Conservation (phyloP, 2,329 filamentous ascomycete species). For the Aureobasidium sp. region DNA sequence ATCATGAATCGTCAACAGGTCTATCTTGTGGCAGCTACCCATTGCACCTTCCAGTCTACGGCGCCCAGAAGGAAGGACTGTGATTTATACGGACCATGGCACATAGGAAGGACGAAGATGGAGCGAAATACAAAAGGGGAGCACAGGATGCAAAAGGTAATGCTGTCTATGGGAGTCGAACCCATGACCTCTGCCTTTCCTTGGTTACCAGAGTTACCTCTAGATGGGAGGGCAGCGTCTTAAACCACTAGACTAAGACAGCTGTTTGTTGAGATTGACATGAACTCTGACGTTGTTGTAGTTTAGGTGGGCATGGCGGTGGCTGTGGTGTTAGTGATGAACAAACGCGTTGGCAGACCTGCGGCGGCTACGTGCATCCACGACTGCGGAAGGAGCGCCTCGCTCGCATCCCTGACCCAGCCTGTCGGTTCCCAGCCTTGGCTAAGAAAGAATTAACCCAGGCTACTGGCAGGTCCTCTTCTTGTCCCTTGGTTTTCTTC, state of each 20-base stretch:
- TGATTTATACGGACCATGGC: too few relatives aligned
- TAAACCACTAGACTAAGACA: slow-evolving; percentile 11
- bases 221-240: slow-evolving; percentile 7
- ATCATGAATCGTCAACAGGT: too few relatives aligned
- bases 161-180: neutral
- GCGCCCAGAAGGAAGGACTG: too few relatives aligned
- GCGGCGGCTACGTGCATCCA: slow-evolving; percentile 5
- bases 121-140: neutral
- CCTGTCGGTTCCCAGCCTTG: neutral
- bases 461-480: neutral
- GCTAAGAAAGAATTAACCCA: neutral
- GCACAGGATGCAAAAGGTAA: neutral
- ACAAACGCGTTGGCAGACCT: neutral
- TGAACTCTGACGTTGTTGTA: neutral
- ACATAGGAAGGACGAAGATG: too few relatives aligned
- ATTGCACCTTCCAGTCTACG: too few relatives aligned
- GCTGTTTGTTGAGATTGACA: neutral
- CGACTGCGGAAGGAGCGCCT: neutral
- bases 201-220: neutral
- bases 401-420: neutral
- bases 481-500: neutral
- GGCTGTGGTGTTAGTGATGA: neutral
- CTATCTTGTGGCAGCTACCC: too few relatives aligned
- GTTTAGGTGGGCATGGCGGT: neutral
- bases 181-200: slow-evolving; percentile 3